Percentiles rank a stretch among this genome's conserved stretches.
Conservation (phyloP, 2,329 filamentous ascomycete species). For the Lecanoromycetidae sp. region DNA sequence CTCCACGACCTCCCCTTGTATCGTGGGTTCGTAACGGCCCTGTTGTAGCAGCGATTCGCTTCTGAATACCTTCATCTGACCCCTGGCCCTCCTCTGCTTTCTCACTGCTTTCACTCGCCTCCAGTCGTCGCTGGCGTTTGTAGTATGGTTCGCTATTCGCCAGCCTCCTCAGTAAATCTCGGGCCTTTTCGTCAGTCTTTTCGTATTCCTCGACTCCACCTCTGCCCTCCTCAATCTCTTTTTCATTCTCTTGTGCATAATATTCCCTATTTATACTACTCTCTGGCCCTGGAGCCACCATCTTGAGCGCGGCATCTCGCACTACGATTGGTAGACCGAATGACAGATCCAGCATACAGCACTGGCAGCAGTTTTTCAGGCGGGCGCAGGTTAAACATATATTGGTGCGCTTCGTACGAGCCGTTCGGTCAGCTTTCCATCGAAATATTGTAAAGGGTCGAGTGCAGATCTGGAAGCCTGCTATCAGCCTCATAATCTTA, state of each 20-base stretch:
- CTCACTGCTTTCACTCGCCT: constrained; percentile 38
- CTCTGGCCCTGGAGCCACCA: constrained; percentile 86
- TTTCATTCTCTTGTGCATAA: constrained; percentile 95
- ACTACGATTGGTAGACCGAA: constrained; percentile 93
- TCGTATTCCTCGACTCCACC: constrained; percentile 82
- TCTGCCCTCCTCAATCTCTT: constrained; percentile 82
- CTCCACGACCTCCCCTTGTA: constrained; percentile 31
- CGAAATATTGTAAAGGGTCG: constrained; percentile 90
- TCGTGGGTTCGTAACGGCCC: constrained; percentile 71
- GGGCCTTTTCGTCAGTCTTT: constrained; percentile 92
- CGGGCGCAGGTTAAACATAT: constrained; percentile 95
- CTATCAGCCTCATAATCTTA: constrained; percentile 15
- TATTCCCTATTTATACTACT: constrained; percentile 93
- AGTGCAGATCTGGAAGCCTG: constrained; percentile 51
- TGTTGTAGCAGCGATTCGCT: constrained; percentile 46
- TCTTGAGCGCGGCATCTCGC: constrained; percentile 90
- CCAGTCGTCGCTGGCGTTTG: constrained; percentile 68
- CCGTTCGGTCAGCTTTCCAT: constrained; percentile 86
- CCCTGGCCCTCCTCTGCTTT: constrained; percentile 30
- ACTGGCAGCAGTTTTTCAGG: constrained; percentile 97
- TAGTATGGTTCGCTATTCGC: constrained; percentile 94
- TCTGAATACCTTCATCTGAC: constrained; percentile 29
- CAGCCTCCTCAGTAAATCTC: constrained; percentile 70
- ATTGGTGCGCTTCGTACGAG: constrained; percentile 83
- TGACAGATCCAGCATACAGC: constrained; percentile 94